These are phyloP conservation scores for Penicillium cosmopolitanum DNA, from an alignment of 495 filamentous ascomycete species.

Conservation along the genomic window DNA sequence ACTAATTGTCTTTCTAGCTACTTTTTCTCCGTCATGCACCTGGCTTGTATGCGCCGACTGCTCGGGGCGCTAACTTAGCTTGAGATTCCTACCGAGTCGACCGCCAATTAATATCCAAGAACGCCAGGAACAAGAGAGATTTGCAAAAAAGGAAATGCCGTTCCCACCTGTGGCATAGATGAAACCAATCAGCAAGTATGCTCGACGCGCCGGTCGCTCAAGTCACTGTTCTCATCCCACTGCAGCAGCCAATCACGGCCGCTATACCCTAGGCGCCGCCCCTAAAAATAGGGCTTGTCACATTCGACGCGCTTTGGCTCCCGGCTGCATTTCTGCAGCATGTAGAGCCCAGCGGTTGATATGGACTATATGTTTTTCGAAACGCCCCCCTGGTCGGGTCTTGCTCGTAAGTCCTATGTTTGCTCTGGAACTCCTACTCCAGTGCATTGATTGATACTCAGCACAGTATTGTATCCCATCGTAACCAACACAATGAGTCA, in stretches of 20 bases:
- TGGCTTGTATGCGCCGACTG: constrained; percentile 15
- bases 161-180: neutral
- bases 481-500: constrained; percentile 37
- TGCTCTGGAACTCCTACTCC: neutral
- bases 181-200: constrained; percentile 19
- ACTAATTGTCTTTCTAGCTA: neutral
- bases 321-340: constrained; percentile 8
- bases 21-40: constrained; percentile 5
- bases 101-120: constrained; percentile 19
- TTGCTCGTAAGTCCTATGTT: neutral
- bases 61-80: constrained; percentile 15
- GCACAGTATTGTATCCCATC: neutral
- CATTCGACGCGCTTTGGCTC: constrained; percentile 18
- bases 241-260: constrained; percentile 27
- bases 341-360: neutral
- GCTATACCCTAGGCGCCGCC: constrained; percentile 25
- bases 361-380: constrained; percentile 31
- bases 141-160: neutral
- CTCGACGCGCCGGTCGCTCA: constrained; percentile 20
- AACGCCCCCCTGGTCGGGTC: constrained; percentile 24
- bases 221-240: constrained; percentile 23
- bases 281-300: constrained; percentile 31
- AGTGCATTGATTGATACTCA: constrained; percentile 8
- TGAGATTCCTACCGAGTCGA: constrained; percentile 18
- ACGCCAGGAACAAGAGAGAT: neutral